These are phyloP conservation scores for Mortierella polycephala DNA, from an alignment of 371 early-diverging fungal genomes.

Conservation along the genomic window DNA sequence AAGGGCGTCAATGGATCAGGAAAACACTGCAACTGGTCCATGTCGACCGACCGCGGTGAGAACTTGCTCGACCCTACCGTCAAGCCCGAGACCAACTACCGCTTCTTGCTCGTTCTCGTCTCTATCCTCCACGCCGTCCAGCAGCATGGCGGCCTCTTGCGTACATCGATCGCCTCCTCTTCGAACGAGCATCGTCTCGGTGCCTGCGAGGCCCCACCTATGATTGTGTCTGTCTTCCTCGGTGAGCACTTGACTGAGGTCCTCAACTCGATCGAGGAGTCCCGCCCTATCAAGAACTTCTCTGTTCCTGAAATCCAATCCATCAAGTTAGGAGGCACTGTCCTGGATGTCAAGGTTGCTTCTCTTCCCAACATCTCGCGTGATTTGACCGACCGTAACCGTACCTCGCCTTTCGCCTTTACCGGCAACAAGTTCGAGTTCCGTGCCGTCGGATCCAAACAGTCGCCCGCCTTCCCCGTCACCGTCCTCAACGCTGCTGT, in stretches of 20 bases:
- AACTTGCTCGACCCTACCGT: constrained; percentile 95
- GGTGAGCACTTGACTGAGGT: constrained; percentile 96
- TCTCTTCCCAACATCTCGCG: constrained; percentile 91
- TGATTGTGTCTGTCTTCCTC: constrained; percentile 92
- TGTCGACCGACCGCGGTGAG: constrained; percentile 94
- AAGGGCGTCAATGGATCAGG: constrained; percentile 73
- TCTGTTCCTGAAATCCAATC: constrained; percentile 85
- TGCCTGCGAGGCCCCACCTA: constrained; percentile 69
- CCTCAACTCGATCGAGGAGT: constrained; percentile 87
- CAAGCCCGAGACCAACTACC: constrained; percentile 92
- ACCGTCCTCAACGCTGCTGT: constrained; percentile 94
- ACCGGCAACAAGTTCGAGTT: constrained; percentile 99
- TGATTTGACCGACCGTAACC: constrained; percentile 98
- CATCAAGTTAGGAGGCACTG: constrained; percentile 94
- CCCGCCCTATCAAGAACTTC: constrained; percentile 84
- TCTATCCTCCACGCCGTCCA: constrained; percentile 91
- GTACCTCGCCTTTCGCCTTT: constrained; percentile 98
- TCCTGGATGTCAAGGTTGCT: constrained; percentile 94
- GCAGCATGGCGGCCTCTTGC: constrained; percentile 88
- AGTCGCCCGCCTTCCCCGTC: constrained; percentile 96
- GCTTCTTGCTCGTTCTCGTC: constrained; percentile 68
- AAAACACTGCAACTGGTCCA: constrained; percentile 97
- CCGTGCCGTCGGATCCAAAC: constrained; percentile 98
- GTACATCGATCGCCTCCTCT: constrained; percentile 91
- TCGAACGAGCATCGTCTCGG: constrained; percentile 98